Evolutionary conservation across 73 alveolate genomes (phyloP), one percentile per base, ranked within the genome.

Genomic region (Tetrahymena elliotti): DNA sequence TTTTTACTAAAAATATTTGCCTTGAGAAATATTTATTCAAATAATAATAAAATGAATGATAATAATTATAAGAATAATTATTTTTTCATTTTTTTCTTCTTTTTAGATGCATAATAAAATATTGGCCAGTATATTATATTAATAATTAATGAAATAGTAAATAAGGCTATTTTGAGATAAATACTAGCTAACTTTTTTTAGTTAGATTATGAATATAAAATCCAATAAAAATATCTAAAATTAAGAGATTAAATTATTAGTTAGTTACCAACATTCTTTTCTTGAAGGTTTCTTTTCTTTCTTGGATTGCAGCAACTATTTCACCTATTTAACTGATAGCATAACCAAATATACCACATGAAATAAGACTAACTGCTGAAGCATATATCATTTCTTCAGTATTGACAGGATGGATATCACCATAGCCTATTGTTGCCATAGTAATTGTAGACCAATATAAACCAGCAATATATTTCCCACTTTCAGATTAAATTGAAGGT

Each of bases 391-490:
- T 97, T 94, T 98, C 99, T 24, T 94, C 93, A 1, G 94, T 92
- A 33, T 98, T 97, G 5, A 94, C 96, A 13, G 99, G 99, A 52
- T 37, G 94, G 27, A 98, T 97, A 95, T 98, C 99, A 53, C 99
- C 99, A 97, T 98, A 98, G 2, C 99, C 99, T 7, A 98, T 97
- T 6, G 99, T 97, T 5, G 99, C 96, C 98, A 98, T 98, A 4
- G 99, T 98, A 31, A 98, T 93, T 68, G 98, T 95, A 15, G 99
- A 98, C 97, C 98, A 98, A 96, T 97, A 98, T 8, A 97, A 47
- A 18, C 98, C 35, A 15, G 98, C 95, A 13, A 98, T 92, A 94
- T 98, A 98, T 27, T 27, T 31, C 3, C 36, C 88, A 24, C 88
- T 68, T 22, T 68, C 18, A 1, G 88, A 68, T 27, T n/a, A 68